Conservation (phyloP, 73 alveolate species). For the Paramecium caudatum region DNA sequence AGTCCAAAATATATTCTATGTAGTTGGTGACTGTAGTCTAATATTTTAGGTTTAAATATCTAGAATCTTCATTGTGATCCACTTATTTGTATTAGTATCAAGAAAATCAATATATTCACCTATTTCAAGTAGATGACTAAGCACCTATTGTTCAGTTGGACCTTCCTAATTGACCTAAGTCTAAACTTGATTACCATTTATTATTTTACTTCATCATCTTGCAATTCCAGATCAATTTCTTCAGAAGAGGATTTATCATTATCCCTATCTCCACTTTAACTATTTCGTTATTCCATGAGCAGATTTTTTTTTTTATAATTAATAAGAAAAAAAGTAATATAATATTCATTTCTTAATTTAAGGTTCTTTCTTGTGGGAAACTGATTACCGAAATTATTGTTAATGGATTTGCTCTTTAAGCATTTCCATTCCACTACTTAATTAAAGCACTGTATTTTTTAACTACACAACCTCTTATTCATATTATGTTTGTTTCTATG, state of each 20-base stretch:
- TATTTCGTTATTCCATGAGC: slow-evolving; percentile 21
- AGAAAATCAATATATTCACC: slow-evolving; percentile 54
- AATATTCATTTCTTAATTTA: too few species aligned
- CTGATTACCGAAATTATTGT: not conserved
- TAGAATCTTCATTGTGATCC: slow-evolving; percentile 63
- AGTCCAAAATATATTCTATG: not conserved
- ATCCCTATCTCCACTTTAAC: not conserved
- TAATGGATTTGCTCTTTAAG: slow-evolving; percentile 19
- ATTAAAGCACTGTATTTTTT: slow-evolving; percentile 6
- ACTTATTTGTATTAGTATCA: slow-evolving; percentile 19
- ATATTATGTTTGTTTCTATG: not conserved
- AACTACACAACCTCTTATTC: slow-evolving; percentile 2
- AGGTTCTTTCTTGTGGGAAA: too few species aligned
- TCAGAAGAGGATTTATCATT: slow-evolving; percentile 62
- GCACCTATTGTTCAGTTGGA: not conserved
- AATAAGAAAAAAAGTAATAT: too few species aligned
- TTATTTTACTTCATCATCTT: slow-evolving; percentile 65
- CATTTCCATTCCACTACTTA: slow-evolving; percentile 48
- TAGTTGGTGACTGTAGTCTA: not conserved
- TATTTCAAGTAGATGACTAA: slow-evolving; percentile 34
- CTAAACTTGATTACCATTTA: slow-evolving; percentile 42
- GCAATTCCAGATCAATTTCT: slow-evolving; percentile 44
- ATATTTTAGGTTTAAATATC: slow-evolving; percentile 60
- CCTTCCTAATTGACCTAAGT: slow-evolving; percentile 53
- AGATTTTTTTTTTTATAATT: too few species aligned